Conservation (phyloP, 2,329 filamentous ascomycete genomes). For the Trichoderma gracile region DNA sequence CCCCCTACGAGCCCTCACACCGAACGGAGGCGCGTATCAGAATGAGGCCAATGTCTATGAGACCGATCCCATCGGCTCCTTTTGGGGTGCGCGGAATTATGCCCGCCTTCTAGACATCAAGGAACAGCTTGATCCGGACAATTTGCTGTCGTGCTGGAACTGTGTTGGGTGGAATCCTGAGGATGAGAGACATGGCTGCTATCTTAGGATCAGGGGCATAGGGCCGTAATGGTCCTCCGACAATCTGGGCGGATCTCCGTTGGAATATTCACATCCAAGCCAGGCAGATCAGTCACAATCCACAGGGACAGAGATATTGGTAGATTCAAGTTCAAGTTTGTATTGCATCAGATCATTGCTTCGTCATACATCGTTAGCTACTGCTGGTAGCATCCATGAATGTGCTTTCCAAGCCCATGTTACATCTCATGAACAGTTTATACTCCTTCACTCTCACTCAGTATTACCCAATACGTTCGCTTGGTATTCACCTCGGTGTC, state of each 20-base stretch:
- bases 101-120: conserved; percentile 45
- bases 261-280: no score
- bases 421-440: no score
- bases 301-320: no score
- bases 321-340: not conserved
- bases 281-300: no score
- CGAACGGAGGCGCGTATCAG: conserved; percentile 32
- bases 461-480: not conserved
- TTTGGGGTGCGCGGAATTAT: conserved; percentile 40
- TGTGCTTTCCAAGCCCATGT: not conserved
- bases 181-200: conserved; percentile 17
- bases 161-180: conserved; percentile 26
- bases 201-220: conserved; percentile 10
- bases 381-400: no score
- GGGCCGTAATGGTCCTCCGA: not conserved
- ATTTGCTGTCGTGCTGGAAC: conserved; percentile 38
- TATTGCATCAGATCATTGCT: not conserved
- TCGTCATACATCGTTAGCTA: not conserved
- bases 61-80: conserved; percentile 33
- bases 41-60: conserved; percentile 37
- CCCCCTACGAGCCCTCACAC: conserved; percentile 26
- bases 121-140: conserved; percentile 46
- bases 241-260: no score
- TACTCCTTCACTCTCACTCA: not conserved
- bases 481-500: not conserved